phyloP scores from a whole-genome alignment of 2,329 filamentous ascomycete genomes.

The Triangularia setosa region DNA sequence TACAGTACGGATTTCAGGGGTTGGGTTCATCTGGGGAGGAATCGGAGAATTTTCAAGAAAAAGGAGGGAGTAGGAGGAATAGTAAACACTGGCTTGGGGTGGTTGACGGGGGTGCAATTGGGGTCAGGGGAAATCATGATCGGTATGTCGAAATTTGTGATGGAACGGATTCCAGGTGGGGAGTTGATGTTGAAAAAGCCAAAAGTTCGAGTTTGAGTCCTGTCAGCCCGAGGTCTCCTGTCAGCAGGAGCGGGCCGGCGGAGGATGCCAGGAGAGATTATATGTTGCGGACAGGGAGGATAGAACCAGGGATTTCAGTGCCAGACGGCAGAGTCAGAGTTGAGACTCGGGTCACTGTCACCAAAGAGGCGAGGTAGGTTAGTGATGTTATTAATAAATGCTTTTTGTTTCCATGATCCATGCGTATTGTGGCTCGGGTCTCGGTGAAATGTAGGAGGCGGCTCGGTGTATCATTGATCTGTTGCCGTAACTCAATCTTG shows the following conservation, averaged over 20 bases:
- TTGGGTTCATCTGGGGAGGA: background rate
- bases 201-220: background rate
- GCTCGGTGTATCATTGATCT: background rate
- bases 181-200: slow-evolving; percentile 13
- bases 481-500: background rate
- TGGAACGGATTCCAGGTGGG: slow-evolving; percentile 8
- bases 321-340: slow-evolving; percentile 5
- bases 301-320: background rate
- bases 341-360: slow-evolving; percentile 4
- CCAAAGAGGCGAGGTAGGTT: background rate
- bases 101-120: background rate
- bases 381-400: background rate
- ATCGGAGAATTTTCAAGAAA: background rate
- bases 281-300: background rate
- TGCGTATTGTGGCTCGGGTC: background rate
- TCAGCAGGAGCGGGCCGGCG: background rate
- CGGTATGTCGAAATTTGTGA: slow-evolving; percentile 11
- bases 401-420: background rate
- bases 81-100: background rate
- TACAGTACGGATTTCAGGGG: slow-evolving; percentile 7
- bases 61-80: background rate
- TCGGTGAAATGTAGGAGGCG: background rate
- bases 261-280: slow-evolving; percentile 1
- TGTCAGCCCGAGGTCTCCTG: background rate
- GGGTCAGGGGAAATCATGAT: background rate